These are phyloP conservation scores for Sicyos baderoa DNA, from an alignment of 306 rosid species.

Conservation along the genomic window DNA sequence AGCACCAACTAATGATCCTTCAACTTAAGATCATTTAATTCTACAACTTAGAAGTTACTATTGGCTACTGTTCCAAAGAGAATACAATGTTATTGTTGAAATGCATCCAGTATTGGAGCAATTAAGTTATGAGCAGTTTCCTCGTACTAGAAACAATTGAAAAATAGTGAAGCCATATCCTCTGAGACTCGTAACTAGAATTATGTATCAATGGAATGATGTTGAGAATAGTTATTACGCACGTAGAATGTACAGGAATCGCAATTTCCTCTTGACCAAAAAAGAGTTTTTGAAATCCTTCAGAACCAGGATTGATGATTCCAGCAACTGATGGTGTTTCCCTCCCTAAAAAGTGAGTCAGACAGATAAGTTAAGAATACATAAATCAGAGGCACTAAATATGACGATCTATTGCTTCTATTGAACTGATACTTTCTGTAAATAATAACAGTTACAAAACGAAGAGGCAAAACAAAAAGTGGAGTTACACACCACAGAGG, in stretches of 20 bases:
- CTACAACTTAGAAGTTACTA: neutral
- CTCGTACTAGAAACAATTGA: neutral
- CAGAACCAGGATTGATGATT: slow-evolving; percentile 87
- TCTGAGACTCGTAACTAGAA: neutral
- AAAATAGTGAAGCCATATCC: neutral
- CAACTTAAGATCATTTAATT: neutral
- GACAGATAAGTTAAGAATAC: neutral
- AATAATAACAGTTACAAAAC: neutral
- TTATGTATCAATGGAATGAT: neutral
- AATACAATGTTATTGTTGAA: neutral
- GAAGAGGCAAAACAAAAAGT: neutral
- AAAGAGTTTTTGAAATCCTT: slow-evolving; percentile 93
- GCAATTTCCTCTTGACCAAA: slow-evolving; percentile 97
- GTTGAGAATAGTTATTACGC: no score
- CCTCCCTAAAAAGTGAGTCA: slow-evolving; percentile 49
- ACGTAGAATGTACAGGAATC: slow-evolving; percentile 87
- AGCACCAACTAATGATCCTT: neutral
- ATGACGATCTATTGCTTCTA: neutral
- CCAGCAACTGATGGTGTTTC: slow-evolving; percentile 99
- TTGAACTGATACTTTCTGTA: neutral
- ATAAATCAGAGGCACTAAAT: neutral
- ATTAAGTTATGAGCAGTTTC: neutral
- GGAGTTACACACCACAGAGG: slow-evolving; percentile 61
- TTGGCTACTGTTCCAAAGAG: neutral
- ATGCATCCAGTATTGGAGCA: no score